These are phyloP conservation scores for Oryza brachyantha DNA, from an alignment of 176 grass and related monocot genomes.

Conservation along the genomic window DNA sequence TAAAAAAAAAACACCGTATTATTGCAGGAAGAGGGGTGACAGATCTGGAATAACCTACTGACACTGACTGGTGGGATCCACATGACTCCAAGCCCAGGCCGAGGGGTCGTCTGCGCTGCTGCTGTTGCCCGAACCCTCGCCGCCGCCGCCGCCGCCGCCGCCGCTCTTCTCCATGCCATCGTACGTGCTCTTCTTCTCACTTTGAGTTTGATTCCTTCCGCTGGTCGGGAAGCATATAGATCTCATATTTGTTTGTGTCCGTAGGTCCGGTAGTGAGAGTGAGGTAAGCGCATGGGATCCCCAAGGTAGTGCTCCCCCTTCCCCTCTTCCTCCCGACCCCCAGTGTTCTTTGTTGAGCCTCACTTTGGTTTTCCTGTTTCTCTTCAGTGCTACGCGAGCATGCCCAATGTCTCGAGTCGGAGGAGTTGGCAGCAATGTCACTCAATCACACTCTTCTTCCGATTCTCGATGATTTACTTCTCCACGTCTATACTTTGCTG, in stretches of 20 bases:
- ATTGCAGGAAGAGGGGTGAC: no score
- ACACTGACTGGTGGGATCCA: no score
- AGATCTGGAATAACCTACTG: no score
- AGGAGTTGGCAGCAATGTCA: constrained; percentile 40
- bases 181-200: neutral
- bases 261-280: neutral
- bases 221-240: neutral
- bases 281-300: neutral
- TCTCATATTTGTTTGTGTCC: no score
- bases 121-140: neutral
- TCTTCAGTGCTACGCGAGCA: constrained; percentile 39
- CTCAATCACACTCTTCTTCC: constrained; percentile 32
- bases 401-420: constrained; percentile 39
- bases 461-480: constrained; percentile 47
- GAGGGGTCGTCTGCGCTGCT: no score
- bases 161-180: neutral
- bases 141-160: no score
- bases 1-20: no score
- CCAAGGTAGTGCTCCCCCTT: no score
- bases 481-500: constrained; percentile 51
- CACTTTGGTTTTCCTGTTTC: neutral
- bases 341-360: no score
- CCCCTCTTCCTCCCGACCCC: no score
- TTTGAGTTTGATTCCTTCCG: neutral
- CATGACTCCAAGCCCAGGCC: no score